phyloP scores from a whole-genome alignment of 805 yeast species.

The Saccharomycopsis oosterbeekiorum region DNA sequence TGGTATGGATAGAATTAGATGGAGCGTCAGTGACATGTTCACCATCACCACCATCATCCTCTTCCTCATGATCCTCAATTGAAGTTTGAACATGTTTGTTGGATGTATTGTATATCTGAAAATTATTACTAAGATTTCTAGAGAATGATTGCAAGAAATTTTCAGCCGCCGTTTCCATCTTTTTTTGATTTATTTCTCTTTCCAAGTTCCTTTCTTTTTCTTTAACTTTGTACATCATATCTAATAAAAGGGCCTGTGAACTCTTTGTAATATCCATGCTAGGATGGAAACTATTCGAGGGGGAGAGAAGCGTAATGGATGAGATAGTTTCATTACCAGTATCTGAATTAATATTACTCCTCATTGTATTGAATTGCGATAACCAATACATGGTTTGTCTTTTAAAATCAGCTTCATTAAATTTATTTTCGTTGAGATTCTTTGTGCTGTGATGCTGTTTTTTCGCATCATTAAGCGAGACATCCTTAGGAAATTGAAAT shows the following conservation, averaged over 20 bases:
- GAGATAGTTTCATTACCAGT: not conserved
- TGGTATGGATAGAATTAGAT: not conserved
- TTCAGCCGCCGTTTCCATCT: not conserved
- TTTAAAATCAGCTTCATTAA: not conserved
- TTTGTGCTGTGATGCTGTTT: not conserved
- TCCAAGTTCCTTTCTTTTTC: slow-evolving; percentile 6
- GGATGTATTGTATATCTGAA: not conserved
- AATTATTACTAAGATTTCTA: not conserved
- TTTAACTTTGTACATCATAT: slow-evolving; percentile 13
- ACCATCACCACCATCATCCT: not conserved
- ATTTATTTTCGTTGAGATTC: not conserved
- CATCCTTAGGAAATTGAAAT: slow-evolving; percentile 9
- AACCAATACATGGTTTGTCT: slow-evolving; percentile 12
- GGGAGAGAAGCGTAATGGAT: slow-evolving; percentile 12
- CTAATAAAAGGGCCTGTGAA: slow-evolving; percentile 14
- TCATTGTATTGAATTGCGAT: not conserved
- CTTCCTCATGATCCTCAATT: not conserved
- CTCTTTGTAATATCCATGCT: slow-evolving; percentile 6
- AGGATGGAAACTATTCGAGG: slow-evolving; percentile 3
- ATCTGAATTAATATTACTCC: not conserved
- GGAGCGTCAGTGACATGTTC: not conserved
- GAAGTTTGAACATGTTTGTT: not conserved
- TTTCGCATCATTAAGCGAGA: not conserved
- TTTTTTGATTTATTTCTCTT: not conserved
- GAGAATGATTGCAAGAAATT: not conserved